Evolutionary conservation across 116 monocot species (phyloP).

Genomic region (Trichopus zeylanicus): DNA sequence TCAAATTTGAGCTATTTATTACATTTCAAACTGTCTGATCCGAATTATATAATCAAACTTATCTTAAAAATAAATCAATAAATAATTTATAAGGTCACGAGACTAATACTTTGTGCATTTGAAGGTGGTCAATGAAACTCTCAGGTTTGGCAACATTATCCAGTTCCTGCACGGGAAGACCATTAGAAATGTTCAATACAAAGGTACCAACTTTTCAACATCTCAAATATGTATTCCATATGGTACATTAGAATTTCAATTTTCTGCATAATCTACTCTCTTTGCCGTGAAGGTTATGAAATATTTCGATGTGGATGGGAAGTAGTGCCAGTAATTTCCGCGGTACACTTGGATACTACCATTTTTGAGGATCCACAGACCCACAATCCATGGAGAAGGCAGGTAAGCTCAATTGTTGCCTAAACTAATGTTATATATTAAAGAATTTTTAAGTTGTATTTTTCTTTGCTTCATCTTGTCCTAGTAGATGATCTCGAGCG

Average conservation of each 20-base stretch:
- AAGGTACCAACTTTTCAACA: too few species aligned
- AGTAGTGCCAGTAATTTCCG: slow-evolving; percentile 36
- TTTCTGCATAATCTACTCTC: not conserved
- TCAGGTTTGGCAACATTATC: slow-evolving; percentile 40
- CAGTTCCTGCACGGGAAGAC: slow-evolving; percentile 39
- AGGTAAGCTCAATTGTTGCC: slow-evolving; percentile 12
- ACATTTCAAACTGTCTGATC: too few species aligned
- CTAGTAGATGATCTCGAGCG: not conserved
- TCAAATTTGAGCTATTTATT: too few species aligned
- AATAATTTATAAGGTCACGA: too few species aligned
- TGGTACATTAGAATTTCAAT: too few species aligned
- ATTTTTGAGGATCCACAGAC: slow-evolving; percentile 30
- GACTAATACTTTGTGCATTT: too few species aligned
- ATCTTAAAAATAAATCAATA: too few species aligned
- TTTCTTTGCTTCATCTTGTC: not conserved
- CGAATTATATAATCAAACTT: too few species aligned
- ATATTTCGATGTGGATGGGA: slow-evolving; percentile 51
- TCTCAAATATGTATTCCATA: too few species aligned
- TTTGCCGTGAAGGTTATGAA: slow-evolving; percentile 27
- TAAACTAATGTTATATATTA: not conserved
- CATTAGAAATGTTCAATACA: slow-evolving; percentile 30
- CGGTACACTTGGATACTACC: slow-evolving; percentile 39
- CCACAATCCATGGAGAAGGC: slow-evolving; percentile 49
- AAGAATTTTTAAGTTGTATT: too few species aligned
- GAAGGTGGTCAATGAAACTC: slow-evolving; percentile 34